A percentile compares a stretch with the other conserved stretches of the same genome.
Conservation (phyloP, 192 early-diverging fungal species). For the Mycoemilia scoparia region DNA sequence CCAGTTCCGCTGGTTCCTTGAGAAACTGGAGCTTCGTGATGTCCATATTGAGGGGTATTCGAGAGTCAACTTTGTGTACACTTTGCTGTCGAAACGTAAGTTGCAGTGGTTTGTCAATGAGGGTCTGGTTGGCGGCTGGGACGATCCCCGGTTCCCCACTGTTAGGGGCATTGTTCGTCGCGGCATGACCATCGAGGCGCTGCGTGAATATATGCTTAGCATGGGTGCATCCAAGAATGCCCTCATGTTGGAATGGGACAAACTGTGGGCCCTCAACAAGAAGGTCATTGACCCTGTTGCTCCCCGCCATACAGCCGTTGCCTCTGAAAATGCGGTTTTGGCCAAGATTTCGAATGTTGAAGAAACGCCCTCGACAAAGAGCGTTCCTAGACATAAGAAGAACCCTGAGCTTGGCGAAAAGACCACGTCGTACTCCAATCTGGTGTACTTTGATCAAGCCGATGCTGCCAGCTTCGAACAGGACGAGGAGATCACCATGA, state of each 20-base stretch:
- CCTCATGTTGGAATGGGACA: constrained; percentile 94
- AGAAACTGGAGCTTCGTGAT: constrained; percentile 63
- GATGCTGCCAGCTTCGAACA: constrained; percentile 66
- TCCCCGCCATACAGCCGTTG: constrained; percentile 73
- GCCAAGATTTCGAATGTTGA: constrained; percentile 41
- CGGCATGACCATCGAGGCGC: constrained; percentile 94
- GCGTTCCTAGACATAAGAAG: constrained; percentile 88
- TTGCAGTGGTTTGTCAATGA: constrained; percentile 89
- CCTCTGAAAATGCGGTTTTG: constrained; percentile 41
- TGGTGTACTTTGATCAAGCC: constrained; percentile 65
- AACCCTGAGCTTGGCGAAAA: constrained; percentile 83
- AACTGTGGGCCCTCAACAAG: constrained; percentile 95
- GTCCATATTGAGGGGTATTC: constrained; percentile 91
- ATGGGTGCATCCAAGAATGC: constrained; percentile 94
- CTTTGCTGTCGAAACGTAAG: constrained; percentile 95
- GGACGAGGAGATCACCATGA: constrained; percentile 89
- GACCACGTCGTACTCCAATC: constrained; percentile 53
- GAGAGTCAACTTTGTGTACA: constrained; percentile 95
- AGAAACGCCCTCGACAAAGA: constrained; percentile 15
- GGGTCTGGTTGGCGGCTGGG: constrained; percentile 68
- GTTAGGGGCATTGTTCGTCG: constrained; percentile 79
- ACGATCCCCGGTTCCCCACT: constrained; percentile 83
- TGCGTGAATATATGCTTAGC: constrained; percentile 91
- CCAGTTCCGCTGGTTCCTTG: constrained; percentile 92
- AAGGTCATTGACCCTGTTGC: constrained; percentile 91